Evolutionary conservation across 2,329 filamentous ascomycete genomes (phyloP).

Genomic region (Ramularia endophylla): DNA sequence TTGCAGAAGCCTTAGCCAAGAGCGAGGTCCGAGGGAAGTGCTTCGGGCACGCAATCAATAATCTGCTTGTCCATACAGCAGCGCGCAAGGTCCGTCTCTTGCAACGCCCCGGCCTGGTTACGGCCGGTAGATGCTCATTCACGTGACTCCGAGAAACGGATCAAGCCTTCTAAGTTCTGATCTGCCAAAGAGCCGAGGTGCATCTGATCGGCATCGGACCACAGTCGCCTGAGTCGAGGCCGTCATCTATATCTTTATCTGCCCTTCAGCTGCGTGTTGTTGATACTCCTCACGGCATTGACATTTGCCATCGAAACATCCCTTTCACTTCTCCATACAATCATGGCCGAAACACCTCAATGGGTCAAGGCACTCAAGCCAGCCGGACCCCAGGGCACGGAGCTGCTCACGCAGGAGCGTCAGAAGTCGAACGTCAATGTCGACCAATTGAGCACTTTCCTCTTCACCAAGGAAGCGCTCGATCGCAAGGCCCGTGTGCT

Average conservation of each 20-base stretch:
- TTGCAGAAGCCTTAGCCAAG: no score
- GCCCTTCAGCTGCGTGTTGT: background rate
- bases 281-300: background rate
- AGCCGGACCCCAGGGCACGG: conserved; percentile 60
- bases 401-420: conserved; percentile 64
- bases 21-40: no score
- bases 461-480: conserved; percentile 62
- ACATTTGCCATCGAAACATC: background rate
- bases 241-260: conserved; percentile 6
- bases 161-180: no score
- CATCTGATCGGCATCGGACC: no score
- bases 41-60: no score
- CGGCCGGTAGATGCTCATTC: no score
- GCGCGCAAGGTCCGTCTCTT: no score
- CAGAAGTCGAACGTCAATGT: conserved; percentile 61
- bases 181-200: background rate
- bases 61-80: no score
- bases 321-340: conserved; percentile 1
- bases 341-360: conserved; percentile 42
- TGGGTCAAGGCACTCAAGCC: conserved; percentile 65
- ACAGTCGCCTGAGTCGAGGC: background rate
- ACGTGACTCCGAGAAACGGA: no score
- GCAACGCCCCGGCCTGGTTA: no score
- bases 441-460: conserved; percentile 59
- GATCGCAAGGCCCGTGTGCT: conserved; percentile 57